Evolutionary conservation across 495 filamentous ascomycete species (phyloP), one percentile per base, ranked within the genome.

Genomic region (Aspergillus haitiensis): DNA sequence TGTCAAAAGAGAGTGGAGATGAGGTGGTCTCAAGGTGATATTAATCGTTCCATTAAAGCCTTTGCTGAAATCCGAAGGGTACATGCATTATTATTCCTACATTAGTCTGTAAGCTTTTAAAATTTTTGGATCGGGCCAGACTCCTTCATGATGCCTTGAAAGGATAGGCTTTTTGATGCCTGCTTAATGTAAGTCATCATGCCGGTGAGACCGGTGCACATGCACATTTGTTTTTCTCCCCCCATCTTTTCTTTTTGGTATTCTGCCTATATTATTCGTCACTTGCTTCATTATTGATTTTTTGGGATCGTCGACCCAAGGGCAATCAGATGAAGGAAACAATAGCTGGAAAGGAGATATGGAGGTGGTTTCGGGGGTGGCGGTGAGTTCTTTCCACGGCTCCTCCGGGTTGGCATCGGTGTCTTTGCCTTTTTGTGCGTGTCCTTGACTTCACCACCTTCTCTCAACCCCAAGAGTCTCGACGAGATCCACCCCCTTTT

Each of bases 361-460:
- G 31, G 37, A 9, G 18, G 33, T 39, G 12, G 58, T 48, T 53
- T 52, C 39, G 39, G 15, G 15, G 42, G 57, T 33, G 50, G 48
- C 48, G 48, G 48, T 51, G 58, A 40, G 33, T 52, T 46, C 27
- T 48, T 48, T 55, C 50, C 31, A 21, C 12, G 51, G 34, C 7
- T 54, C 32, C 27, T n/a, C 12, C 31, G 35, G 52, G 46, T 52
- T 51, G 54, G 48, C 40, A 27, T 52, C 33, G 45, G 56, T 18
- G 56, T 58, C 39, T 55, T 58, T 58, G 6, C 36, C 39, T 42
- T 52, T 44, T 15, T 37, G 11, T 49, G 31, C 45, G 13, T 58
- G 35, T 47, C 50, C 40, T 59, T 65, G 64, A 67, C 60, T 62
- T 70, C 62, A 70, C 60, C 62, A 63, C 55, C 56, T 54, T 52